Evolutionary conservation across 1,284 basidiomycete species (phyloP).

Genomic region (Tilletia caries): DNA sequence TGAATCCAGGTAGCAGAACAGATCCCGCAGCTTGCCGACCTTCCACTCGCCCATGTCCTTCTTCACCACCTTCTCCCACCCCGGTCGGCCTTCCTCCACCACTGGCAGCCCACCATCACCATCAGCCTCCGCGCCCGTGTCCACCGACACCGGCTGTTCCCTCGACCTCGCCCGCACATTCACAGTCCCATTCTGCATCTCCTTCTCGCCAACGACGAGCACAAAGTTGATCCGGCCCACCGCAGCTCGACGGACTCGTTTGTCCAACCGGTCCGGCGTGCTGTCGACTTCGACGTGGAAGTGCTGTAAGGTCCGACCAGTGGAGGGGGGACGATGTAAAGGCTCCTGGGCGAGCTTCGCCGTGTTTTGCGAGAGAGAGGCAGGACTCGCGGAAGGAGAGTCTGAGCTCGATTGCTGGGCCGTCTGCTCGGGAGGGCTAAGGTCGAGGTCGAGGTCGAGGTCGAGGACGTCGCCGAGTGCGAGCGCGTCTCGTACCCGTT

Average conservation of each 20-base stretch:
- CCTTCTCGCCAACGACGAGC: conserved; percentile 45
- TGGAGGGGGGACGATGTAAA: conserved; percentile 14
- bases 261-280: conserved; percentile 38
- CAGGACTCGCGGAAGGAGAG: background rate
- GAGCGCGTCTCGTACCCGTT: conserved; percentile 25
- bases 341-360: conserved; percentile 14
- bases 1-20: conserved; percentile 30
- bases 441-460: background rate
- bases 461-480: conserved; percentile 19
- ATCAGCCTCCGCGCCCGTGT: conserved; percentile 12
- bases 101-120: background rate
- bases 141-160: conserved; percentile 3
- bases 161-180: conserved; percentile 33
- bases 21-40: conserved; percentile 22
- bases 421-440: too few species aligned
- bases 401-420: background rate
- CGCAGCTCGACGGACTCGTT: conserved; percentile 41
- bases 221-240: conserved; percentile 43
- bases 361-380: background rate
- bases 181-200: conserved; percentile 35
- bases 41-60: conserved; percentile 29
- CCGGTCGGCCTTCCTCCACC: conserved; percentile 11
- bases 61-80: conserved; percentile 6
- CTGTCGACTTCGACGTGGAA: conserved; percentile 47
- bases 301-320: conserved; percentile 30